A percentile compares a stretch with the other conserved stretches of the same genome.
Evolutionary conservation across 129 eudicot genomes (phyloP).

Genomic region (Pseudognaphalium luteoalbum): DNA sequence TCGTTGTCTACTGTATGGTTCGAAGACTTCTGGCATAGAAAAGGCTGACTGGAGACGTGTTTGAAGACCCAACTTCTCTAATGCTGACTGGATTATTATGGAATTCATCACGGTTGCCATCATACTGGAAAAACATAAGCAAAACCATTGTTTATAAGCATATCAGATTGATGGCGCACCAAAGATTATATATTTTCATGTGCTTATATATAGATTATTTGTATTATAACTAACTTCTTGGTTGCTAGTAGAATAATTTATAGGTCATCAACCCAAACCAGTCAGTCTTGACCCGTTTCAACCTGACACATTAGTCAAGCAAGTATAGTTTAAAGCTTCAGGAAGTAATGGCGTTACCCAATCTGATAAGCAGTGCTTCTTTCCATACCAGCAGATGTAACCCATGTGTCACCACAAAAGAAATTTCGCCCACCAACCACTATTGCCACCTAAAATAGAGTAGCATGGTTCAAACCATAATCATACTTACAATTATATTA

Average conservation of each 20-base stretch:
- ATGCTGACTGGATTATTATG: constrained; percentile 77
- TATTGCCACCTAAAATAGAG: constrained; percentile 69
- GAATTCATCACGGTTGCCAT: constrained; percentile 97
- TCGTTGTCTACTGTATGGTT: constrained; percentile 79
- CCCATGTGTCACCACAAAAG: constrained; percentile 96
- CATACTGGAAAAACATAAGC: constrained; percentile 54
- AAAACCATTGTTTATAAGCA: constrained; percentile 10
- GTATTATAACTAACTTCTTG: not conserved
- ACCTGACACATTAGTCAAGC: not conserved
- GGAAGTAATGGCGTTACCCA: constrained; percentile 49
- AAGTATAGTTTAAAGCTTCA: not conserved
- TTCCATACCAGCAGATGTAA: constrained; percentile 75
- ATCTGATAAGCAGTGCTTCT: constrained; percentile 93
- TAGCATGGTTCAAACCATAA: constrained; percentile 21
- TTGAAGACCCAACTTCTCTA: constrained; percentile 77
- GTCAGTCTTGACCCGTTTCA: not conserved
- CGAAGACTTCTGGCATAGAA: constrained; percentile 74
- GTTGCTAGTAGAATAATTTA: not conserved
- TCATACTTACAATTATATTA: not conserved
- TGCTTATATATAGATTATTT: not conserved
- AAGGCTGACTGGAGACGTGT: constrained; percentile 78
- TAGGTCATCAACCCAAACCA: not conserved
- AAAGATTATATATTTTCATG: not conserved
- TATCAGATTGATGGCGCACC: not conserved
- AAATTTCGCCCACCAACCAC: constrained; percentile 99